A percentile compares a stretch with the other conserved stretches of the same genome.
Evolutionary conservation across 2,329 filamentous ascomycete species (phyloP).

Genomic region (Colletotrichum sp.): DNA sequence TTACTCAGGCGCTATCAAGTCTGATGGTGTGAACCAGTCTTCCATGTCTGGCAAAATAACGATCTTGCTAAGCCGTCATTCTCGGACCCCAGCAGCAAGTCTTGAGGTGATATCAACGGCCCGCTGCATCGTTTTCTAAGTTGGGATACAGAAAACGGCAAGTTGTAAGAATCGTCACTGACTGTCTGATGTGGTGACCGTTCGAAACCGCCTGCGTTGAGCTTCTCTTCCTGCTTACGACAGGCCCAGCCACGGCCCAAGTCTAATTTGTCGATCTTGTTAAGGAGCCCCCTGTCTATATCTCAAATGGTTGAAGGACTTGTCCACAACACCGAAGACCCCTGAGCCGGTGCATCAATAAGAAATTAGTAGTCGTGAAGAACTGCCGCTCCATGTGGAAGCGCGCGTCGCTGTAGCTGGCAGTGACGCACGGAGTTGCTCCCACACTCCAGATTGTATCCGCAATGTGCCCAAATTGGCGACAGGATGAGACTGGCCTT

Average conservation of each 20-base stretch:
- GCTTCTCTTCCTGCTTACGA: neutral
- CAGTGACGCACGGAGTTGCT: neutral
- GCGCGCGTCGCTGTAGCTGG: neutral
- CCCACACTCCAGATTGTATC: neutral
- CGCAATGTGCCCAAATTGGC: neutral
- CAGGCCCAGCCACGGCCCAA: neutral
- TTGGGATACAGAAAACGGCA: neutral
- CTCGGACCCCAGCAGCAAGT: neutral
- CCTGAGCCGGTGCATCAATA: constrained; percentile 13
- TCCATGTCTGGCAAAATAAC: neutral
- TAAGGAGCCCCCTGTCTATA: constrained; percentile 17
- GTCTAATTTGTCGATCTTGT: constrained; percentile 18
- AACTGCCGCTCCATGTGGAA: constrained; percentile 13
- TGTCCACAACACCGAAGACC: neutral
- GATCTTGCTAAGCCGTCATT: neutral
- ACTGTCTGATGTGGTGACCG: neutral
- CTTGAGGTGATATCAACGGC: neutral
- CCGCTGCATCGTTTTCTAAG: neutral
- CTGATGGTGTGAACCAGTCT: neutral
- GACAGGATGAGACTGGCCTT: neutral
- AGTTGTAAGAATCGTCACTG: neutral
- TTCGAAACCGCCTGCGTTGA: neutral
- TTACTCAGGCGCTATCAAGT: neutral
- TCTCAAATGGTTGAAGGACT: neutral
- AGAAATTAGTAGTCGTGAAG: constrained; percentile 14